phyloP scores from a whole-genome alignment of 306 rosid species.

The Trifolium repens region DNA sequence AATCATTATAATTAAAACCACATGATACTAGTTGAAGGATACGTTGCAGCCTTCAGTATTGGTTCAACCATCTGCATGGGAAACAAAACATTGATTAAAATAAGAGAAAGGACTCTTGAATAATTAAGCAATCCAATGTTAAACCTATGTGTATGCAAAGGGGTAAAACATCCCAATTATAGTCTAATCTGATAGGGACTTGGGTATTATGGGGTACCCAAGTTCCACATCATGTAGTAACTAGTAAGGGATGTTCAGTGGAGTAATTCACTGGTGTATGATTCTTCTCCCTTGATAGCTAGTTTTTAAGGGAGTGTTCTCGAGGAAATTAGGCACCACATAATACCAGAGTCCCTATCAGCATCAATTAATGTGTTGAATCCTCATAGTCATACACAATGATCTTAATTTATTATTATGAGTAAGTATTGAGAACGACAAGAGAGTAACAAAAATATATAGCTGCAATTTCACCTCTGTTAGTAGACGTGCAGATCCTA shows the following conservation, averaged over 20 bases:
- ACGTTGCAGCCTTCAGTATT: conserved; percentile 84
- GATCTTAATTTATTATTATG: not conserved
- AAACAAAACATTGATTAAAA: conserved; percentile 16
- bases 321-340: not conserved
- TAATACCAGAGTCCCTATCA: not conserved
- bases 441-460: conserved; percentile 6
- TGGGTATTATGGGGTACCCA: not conserved
- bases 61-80: conserved; percentile 89
- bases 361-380: not conserved
- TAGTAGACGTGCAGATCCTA: conserved; percentile 78
- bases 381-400: conserved; percentile 19
- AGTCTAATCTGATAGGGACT: not conserved
- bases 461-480: conserved; percentile 63
- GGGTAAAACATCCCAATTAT: not conserved
- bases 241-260: not conserved
- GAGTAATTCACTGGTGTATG: not conserved
- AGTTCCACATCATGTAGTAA: not conserved
- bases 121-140: conserved; percentile 22
- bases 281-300: not conserved
- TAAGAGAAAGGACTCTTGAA: conserved; percentile 19
- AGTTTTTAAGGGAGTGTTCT: not conserved
- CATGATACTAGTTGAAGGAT: conserved; percentile 54
- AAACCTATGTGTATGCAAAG: conserved; percentile 8
- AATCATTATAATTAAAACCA: conserved; percentile 14
- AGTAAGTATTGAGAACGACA: not conserved